Evolutionary conservation across 371 early-diverging fungal species (phyloP), one percentile per base, ranked within the genome.

Genomic region (Rhizomucor pusillus): DNA sequence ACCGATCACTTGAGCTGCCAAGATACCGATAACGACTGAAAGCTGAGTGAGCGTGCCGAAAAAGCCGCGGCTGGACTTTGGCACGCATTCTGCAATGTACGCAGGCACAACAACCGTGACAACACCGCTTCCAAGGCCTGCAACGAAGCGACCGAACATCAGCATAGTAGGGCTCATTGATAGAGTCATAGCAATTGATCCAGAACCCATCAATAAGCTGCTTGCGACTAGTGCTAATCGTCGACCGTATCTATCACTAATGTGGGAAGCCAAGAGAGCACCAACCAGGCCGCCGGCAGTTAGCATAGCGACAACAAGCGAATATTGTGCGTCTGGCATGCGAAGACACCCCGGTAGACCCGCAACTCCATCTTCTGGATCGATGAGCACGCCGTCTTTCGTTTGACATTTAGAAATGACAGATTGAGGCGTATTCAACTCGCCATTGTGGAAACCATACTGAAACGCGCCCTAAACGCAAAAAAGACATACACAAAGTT

Each of bases 11-110:
- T 91, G 89, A 0, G 90, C 68, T 10, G 81, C 65, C 25, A 93
- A 66, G 57, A 93, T 90, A 14, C 96, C 97, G 12, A 85, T 45
- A 10, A 94, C 91, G 46, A 95, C 84, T 12, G 88, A 84, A 41
- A 95, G 58, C 66, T 95, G 95, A 69, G 92, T 93, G 48, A 90
- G 71, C n/a, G 87, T 73, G 23, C 90, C 90, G 48, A 90, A 81
- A 19, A 84, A 73, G 1, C 97, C 98, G 5, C 94, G 80, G 16
- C 69, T 66, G 3, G 75, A 66, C 18, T 77, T 66, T 0, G 97
- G 90, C 12, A 93, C 85, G 45, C 97, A 82, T 60, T 95, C 93
- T 9, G 88, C 77, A 39, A 97, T 71, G 62, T 95, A 98, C 43
- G 87, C 71, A 9, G 98, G 95, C 0, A 92, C 89, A 22, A 90